phyloP scores from a whole-genome alignment of 345 rosid genomes.

The Murraya koenigii region DNA sequence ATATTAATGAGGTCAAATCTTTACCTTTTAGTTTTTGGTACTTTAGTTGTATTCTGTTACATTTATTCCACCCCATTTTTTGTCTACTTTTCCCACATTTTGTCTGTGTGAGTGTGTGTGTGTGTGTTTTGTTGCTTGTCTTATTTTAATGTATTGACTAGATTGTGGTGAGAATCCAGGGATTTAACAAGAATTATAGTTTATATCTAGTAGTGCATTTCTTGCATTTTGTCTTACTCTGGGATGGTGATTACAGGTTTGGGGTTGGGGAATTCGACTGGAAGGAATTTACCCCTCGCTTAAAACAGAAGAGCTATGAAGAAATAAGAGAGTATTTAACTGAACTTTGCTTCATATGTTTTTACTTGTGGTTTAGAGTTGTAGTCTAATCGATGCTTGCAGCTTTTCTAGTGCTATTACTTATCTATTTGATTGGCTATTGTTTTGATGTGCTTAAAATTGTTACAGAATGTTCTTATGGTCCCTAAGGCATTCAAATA shows the following conservation, averaged over 20 bases:
- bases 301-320: slow-evolving; percentile 88
- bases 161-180: slow-evolving; percentile 13
- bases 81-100: background rate
- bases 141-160: background rate
- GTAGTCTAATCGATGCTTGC: background rate
- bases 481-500: background rate
- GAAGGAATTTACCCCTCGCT: slow-evolving; percentile 81
- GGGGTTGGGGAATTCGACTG: slow-evolving; percentile 89
- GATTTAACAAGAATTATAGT: slow-evolving; percentile 1
- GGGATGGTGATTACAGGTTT: slow-evolving; percentile 49
- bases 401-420: background rate
- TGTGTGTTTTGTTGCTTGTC: background rate
- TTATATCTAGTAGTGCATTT: background rate
- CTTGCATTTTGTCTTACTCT: slow-evolving; percentile 18
- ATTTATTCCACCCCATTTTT: background rate
- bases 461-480: background rate
- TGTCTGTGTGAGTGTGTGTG: background rate
- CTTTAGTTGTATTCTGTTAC: background rate
- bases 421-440: background rate
- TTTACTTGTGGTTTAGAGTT: slow-evolving; percentile 1
- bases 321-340: slow-evolving; percentile 70
- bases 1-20: slow-evolving; percentile 75
- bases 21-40: slow-evolving; percentile 1
- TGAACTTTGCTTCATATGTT: slow-evolving; percentile 22
- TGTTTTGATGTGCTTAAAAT: background rate